phyloP scores from a whole-genome alignment of 2,329 filamentous ascomycete genomes.

The Pseudogymnoascus sp. region DNA sequence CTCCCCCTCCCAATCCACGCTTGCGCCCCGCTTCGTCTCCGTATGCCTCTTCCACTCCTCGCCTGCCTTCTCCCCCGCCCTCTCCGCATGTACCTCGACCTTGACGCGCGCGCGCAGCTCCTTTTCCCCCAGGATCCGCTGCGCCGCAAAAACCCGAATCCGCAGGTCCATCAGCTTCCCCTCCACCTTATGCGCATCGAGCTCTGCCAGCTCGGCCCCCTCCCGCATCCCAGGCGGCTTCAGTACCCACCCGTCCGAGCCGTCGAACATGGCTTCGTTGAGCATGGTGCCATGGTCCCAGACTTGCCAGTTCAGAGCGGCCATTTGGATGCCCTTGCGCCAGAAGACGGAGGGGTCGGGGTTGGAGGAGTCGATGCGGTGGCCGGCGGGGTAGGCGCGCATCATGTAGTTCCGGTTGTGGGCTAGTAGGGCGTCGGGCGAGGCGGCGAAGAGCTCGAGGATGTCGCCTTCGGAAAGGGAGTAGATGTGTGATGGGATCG shows the following conservation, averaged over 20 bases:
- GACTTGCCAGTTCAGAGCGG: conserved; percentile 89
- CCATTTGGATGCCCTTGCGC: conserved; percentile 82
- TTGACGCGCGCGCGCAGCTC: conserved; percentile 47
- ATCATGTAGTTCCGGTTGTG: conserved; percentile 79
- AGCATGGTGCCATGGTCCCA: conserved; percentile 93
- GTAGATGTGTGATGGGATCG: conserved; percentile 57
- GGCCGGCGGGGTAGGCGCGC: conserved; percentile 78
- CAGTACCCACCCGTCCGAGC: conserved; percentile 71
- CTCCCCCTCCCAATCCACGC: conserved; percentile 49
- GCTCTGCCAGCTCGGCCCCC: conserved; percentile 11
- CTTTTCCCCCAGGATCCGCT: conserved; percentile 60
- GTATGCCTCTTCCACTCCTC: conserved; percentile 52
- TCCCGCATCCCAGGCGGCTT: conserved; percentile 70
- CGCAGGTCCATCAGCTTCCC: conserved; percentile 46
- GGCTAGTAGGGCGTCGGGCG: conserved; percentile 55
- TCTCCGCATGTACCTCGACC: conserved; percentile 74
- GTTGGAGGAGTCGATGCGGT: conserved; percentile 77
- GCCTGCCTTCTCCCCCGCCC: conserved; percentile 30
- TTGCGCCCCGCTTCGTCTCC: conserved; percentile 43
- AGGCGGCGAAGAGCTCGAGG: conserved; percentile 48
- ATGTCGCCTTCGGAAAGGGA: conserved; percentile 57
- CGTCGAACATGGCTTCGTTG: conserved; percentile 85
- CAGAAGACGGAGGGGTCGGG: conserved; percentile 78
- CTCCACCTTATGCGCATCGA: not conserved
- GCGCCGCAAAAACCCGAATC: conserved; percentile 68